Base-by-base conservation (phyloP, 768 basidiomycete species). In the Leccinum imitatum region DNA sequence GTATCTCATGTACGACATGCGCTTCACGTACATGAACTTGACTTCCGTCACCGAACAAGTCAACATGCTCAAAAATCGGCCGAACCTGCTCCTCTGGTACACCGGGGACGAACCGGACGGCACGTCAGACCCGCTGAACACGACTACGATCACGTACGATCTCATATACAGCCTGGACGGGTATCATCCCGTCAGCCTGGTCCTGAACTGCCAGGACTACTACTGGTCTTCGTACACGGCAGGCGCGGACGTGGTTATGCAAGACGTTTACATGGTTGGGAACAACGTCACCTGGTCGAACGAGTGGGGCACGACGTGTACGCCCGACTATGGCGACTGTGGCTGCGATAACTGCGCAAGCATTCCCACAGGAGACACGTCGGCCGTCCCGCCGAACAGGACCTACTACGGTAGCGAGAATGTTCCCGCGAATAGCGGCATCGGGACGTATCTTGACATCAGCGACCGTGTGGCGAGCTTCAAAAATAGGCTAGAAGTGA, bases 1-100 rank as follows among this genome's bases (percentile, higher is more conserved):
- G 10, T 93, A 87, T 67, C 78, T 92, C 57, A 91, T 92, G 84
- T 93, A 93, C 63, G 89, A 92, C 69, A 91, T 93, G 90, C 81
- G 90, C 53, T 77, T 54, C 81, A 82, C 82, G 5, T 92, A 91
- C 75, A 83, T 79, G 80, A 86, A 92, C 70, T 63, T 74, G 8
- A 80, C 83, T 6, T 78, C 81, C 1, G 86, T 92, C 27, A 83
- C 79, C 2, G 80, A 83, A 57, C 83, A 93, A 74, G 90, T 93
- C 19, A 84, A 86, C 59, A 74, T 73, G 39, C 80, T 92, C 74
- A 89, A 88, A 65, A 78, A 81, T 35, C 80, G 87, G 2, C 79
- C 84, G 0, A 91, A 90, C 63, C 79, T 93, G 27, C 77, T 91
- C 15, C 72, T 87, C 2, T 89, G 86, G 85, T 90, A 90, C 71